phyloP scores from a whole-genome alignment of 257 asterid genomes.

The Orobanche coerulescens region DNA sequence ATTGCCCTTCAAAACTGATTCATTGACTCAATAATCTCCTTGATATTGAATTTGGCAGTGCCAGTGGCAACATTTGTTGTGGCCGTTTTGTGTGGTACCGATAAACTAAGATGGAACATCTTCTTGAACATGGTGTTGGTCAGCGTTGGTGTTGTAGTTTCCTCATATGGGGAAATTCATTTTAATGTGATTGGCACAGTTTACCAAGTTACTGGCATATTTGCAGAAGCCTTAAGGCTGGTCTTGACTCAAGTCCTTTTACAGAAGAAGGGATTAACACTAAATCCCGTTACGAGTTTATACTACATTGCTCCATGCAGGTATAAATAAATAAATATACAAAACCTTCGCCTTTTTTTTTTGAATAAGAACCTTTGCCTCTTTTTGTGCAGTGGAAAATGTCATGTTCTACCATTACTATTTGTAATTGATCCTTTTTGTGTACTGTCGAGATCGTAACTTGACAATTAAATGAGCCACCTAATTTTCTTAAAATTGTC shows the following conservation, averaged over 20 bases:
- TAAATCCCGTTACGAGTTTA: constrained; percentile 89
- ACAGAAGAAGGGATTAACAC: constrained; percentile 85
- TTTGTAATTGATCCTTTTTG: too few relatives aligned
- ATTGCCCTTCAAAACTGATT: constrained; percentile 3
- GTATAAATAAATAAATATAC: constrained; percentile 24
- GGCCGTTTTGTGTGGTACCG: constrained; percentile 94
- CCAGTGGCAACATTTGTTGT: constrained; percentile 93
- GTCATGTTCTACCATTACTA: too few relatives aligned
- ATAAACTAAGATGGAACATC: constrained; percentile 74
- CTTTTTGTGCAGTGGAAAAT: too few relatives aligned
- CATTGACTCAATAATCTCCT: constrained; percentile 4
- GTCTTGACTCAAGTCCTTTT: constrained; percentile 96
- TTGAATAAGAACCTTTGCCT: too few relatives aligned
- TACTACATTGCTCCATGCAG: constrained; percentile 99
- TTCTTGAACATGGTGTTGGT: constrained; percentile 86
- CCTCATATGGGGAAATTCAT: constrained; percentile 95
- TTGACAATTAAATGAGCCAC: too few relatives aligned
- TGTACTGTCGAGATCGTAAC: too few relatives aligned
- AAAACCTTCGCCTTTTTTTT: too few relatives aligned
- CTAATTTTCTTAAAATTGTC: background rate
- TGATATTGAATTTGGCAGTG: constrained; percentile 46
- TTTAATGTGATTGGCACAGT: constrained; percentile 90
- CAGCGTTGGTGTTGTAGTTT: constrained; percentile 88
- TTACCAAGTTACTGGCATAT: constrained; percentile 95
- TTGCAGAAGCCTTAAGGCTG: constrained; percentile 94